phyloP scores from a whole-genome alignment of 345 rosid species.

The Corchorus olitorius region DNA sequence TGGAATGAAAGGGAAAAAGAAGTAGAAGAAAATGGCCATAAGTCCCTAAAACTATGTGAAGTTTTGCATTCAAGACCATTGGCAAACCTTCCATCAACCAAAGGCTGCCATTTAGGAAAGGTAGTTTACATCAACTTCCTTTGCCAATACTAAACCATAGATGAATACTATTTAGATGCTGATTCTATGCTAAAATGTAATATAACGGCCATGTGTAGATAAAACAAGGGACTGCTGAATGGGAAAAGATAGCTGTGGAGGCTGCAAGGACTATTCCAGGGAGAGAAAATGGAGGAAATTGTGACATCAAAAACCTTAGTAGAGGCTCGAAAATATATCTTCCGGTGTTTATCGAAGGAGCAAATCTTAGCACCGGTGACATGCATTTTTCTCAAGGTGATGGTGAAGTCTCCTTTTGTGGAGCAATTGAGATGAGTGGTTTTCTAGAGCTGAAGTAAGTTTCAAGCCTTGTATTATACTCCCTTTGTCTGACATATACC shows the following conservation, averaged over 20 bases:
- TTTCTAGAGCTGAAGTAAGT: constrained; percentile 80
- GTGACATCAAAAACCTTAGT: constrained; percentile 88
- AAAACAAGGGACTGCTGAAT: constrained; percentile 59
- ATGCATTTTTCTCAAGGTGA: constrained; percentile 99
- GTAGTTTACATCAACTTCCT: constrained; percentile 28
- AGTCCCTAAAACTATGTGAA: constrained; percentile 60
- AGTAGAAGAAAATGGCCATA: constrained; percentile 59
- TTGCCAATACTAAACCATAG: too few species aligned
- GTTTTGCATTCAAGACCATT: constrained; percentile 82
- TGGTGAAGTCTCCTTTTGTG: constrained; percentile 92
- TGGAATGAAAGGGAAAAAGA: constrained; percentile 86
- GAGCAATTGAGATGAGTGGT: constrained; percentile 93
- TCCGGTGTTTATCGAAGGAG: constrained; percentile 90
- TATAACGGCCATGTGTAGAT: constrained; percentile 43
- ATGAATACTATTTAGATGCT: not conserved
- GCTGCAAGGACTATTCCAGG: constrained; percentile 94
- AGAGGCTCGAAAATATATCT: constrained; percentile 86
- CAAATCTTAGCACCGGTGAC: constrained; percentile 89
- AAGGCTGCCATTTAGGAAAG: constrained; percentile 77
- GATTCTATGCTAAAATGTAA: constrained; percentile 17
- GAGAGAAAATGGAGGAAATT: constrained; percentile 96
- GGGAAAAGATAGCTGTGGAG: constrained; percentile 74
- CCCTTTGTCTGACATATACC: not conserved
- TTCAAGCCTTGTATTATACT: not conserved
- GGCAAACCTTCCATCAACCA: constrained; percentile 70